These are phyloP conservation scores for Schwanniomyces sp. DNA, from an alignment of 805 yeast genomes.

Conservation along the genomic window DNA sequence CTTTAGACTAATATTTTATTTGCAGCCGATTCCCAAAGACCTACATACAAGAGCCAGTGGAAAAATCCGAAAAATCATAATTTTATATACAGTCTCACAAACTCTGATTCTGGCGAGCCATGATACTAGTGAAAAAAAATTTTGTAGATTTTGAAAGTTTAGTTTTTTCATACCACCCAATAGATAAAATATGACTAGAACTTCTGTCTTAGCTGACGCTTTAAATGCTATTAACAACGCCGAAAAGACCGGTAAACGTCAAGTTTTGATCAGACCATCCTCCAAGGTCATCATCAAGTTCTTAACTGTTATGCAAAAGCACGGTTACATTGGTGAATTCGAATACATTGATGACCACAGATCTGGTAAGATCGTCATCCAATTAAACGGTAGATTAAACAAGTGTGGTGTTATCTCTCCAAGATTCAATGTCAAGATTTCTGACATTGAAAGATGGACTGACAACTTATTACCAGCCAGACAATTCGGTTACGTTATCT, in stretches of 20 bases:
- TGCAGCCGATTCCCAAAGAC: neutral
- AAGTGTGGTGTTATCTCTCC: constrained; percentile 99
- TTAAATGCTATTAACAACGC: constrained; percentile 98
- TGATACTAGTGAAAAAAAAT: neutral
- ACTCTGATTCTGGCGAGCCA: neutral
- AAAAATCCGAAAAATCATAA: neutral
- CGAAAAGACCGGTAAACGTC: constrained; percentile 99
- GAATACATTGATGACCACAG: constrained; percentile 99
- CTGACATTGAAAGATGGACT: constrained; percentile 97
- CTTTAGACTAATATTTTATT: too few relatives aligned
- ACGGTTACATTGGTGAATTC: constrained; percentile 98
- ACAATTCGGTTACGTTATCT: constrained; percentile 97
- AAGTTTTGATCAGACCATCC: constrained; percentile 96
- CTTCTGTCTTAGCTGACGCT: constrained; percentile 98
- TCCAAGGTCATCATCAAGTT: constrained; percentile 98
- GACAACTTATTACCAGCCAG: constrained; percentile 98
- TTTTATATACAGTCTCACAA: neutral
- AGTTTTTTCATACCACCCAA: neutral
- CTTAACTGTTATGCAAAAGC: constrained; percentile 95
- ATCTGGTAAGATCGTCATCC: constrained; percentile 96
- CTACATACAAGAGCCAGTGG: neutral
- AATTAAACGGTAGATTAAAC: constrained; percentile 97
- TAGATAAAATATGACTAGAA: constrained; percentile 77
- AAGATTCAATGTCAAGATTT: constrained; percentile 95
- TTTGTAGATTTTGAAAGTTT: neutral